These are phyloP conservation scores for Alternaria ethzedia DNA, from an alignment of 2,329 filamentous ascomycete genomes.

Conservation along the genomic window DNA sequence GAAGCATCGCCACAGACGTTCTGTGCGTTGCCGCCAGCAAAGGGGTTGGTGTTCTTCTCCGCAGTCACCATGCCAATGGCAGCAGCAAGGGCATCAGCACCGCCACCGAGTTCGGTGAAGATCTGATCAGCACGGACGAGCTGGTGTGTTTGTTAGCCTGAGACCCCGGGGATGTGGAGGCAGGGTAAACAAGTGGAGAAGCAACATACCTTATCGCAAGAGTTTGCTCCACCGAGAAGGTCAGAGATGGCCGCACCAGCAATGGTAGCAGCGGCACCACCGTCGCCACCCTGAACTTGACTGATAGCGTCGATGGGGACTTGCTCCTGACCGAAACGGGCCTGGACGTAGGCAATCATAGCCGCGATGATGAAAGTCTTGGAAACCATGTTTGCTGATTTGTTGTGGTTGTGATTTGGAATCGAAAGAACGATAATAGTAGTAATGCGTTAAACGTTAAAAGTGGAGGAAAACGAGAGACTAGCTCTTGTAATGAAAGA, in stretches of 20 bases:
- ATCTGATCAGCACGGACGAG: constrained; percentile 70
- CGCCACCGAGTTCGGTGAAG: constrained; percentile 65
- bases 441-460: not conserved
- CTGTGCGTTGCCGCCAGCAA: constrained; percentile 62
- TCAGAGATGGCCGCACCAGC: constrained; percentile 67
- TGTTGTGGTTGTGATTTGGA: not conserved
- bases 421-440: not conserved
- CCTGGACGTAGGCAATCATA: constrained; percentile 45
- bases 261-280: constrained; percentile 68
- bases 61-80: constrained; percentile 69
- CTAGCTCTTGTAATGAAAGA: constrained; percentile 40
- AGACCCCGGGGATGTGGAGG: not conserved
- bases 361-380: constrained; percentile 40
- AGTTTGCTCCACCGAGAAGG: constrained; percentile 68
- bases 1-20: constrained; percentile 69
- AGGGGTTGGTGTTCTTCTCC: constrained; percentile 77
- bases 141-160: constrained; percentile 39
- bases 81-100: constrained; percentile 65
- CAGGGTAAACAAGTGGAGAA: not conserved
- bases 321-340: constrained; percentile 69
- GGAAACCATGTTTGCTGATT: constrained; percentile 40
- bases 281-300: constrained; percentile 60
- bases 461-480: constrained; percentile 28
- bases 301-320: constrained; percentile 62
- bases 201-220: constrained; percentile 65